Conservation (phyloP, 805 yeast genomes). For the Starmerella apis region DNA sequence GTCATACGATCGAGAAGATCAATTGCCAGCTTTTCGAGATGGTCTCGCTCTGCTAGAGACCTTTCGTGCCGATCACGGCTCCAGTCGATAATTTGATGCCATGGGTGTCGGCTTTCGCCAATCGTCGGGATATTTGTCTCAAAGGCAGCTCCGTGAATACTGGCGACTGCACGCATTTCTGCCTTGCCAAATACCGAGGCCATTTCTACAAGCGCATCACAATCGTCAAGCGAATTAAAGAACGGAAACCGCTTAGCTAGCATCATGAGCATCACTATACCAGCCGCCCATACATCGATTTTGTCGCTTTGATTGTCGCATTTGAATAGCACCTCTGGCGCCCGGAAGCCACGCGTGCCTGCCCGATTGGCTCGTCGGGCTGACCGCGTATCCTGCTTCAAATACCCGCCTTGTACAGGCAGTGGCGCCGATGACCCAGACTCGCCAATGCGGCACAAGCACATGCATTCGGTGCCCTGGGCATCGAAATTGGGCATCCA, state of each 20-base stretch:
- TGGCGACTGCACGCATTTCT: slow-evolving; percentile 64
- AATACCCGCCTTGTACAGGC: slow-evolving; percentile 51
- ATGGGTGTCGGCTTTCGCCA: slow-evolving; percentile 36
- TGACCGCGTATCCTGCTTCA: slow-evolving; percentile 77
- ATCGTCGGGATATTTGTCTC: slow-evolving; percentile 53
- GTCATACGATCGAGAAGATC: slow-evolving; percentile 44
- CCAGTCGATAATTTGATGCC: slow-evolving; percentile 36
- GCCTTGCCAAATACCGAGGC: slow-evolving; percentile 69
- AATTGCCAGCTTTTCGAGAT: slow-evolving; percentile 26
- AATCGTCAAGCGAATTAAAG: slow-evolving; percentile 87
- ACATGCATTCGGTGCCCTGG: slow-evolving; percentile 20
- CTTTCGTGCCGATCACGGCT: slow-evolving; percentile 13
- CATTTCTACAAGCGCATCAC: slow-evolving; percentile 79
- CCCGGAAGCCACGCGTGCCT: slow-evolving; percentile 89
- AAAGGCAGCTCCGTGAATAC: slow-evolving; percentile 77
- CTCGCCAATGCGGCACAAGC: slow-evolving; percentile 16
- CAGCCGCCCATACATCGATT: slow-evolving; percentile 88
- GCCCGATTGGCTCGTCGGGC: slow-evolving; percentile 93
- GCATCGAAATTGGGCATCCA: slow-evolving; percentile 23
- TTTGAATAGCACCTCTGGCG: slow-evolving; percentile 83
- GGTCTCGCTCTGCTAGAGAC: neutral
- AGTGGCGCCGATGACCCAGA: slow-evolving; percentile 26
- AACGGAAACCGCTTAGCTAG: slow-evolving; percentile 77
- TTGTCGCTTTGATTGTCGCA: slow-evolving; percentile 74
- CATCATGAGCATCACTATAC: slow-evolving; percentile 72